phyloP scores from a whole-genome alignment of 2,329 filamentous ascomycete genomes.

The Aspergillus terreus region DNA sequence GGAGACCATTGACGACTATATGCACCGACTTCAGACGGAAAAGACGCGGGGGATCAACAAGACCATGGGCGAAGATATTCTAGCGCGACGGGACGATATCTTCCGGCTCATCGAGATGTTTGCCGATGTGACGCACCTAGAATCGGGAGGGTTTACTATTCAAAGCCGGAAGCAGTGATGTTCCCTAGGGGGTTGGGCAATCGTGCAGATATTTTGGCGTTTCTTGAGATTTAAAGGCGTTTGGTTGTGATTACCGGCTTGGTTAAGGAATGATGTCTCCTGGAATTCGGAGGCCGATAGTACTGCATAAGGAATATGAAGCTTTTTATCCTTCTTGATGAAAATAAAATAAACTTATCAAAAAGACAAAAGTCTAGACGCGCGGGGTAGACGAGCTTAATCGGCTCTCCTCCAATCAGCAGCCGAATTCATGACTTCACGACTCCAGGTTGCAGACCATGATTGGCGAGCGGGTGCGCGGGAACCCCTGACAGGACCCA shows the following conservation, averaged over 20 bases:
- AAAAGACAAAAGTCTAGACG: background rate
- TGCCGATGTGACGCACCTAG: background rate
- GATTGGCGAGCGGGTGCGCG: background rate
- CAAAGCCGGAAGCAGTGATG: background rate
- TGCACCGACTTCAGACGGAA: background rate
- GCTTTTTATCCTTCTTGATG: too few species aligned
- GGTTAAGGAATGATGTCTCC: too few species aligned
- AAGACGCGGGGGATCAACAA: background rate
- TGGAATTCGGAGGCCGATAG: too few species aligned
- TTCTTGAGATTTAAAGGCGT: too few species aligned
- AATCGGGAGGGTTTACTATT: background rate
- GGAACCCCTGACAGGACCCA: background rate
- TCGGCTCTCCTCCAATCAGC: background rate
- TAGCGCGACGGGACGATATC: background rate
- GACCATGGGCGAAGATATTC: background rate
- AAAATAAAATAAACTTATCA: background rate
- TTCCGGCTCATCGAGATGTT: background rate
- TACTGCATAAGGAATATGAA: too few species aligned
- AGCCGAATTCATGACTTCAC: background rate
- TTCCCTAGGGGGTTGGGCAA: too few species aligned
- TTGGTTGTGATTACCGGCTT: too few species aligned
- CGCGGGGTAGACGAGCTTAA: background rate
- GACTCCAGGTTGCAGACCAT: background rate
- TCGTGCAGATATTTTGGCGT: too few species aligned
- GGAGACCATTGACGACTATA: conserved; percentile 55